Base-by-base conservation (phyloP, 2,329 filamentous ascomycete species). In the Xylaria sp. region DNA sequence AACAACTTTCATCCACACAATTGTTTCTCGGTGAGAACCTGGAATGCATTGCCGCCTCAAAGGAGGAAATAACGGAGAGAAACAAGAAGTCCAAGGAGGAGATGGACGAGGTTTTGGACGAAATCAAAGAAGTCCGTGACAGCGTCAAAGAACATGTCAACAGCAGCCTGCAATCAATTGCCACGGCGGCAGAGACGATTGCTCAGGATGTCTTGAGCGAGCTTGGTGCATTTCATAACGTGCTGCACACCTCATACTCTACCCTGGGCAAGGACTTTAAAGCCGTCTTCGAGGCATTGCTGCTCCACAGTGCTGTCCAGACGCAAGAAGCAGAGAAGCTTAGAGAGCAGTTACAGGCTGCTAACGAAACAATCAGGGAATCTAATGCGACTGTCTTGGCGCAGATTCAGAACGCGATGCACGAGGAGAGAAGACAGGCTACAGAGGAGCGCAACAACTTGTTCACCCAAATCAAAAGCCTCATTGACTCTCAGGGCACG, bases 61-160 rank as follows among this genome's bases (percentile, higher is more conserved):
- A 88, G 72, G 78, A 80, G 54, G 83, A 89, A 66, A 81, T 95
- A 13, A 81, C 89, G 30, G 78, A 83, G 48, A 86, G 89, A 68
- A 89, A 86, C 58, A 79, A 82, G 23, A 79, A 81, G 63, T 88
- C 91, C 2, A 90, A 89, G 68, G 86, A 92, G 52, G 89, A 92
- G 59, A 92, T 97, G 90, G 92, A 97, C 68, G 79, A 84, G n/a
- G 88, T 96, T 1, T 80, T 99, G 8, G 90, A 94, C 68, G 93
- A 96, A 71, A 96, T 97, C 72, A 92, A 92, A 71, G 85, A 84
- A n/a, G 80, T 97, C 23, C 85, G 93, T 19, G 90, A 96, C 72
- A 87, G 90, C 56, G 91, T 97, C 55, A 97, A 97, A 78, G 80
- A 83, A 53, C 88, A 89, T 63, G 90, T 97, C 52, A 90, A 91